Conservation (phyloP, 139 green algal genomes). For the Gonium pectorale region DNA sequence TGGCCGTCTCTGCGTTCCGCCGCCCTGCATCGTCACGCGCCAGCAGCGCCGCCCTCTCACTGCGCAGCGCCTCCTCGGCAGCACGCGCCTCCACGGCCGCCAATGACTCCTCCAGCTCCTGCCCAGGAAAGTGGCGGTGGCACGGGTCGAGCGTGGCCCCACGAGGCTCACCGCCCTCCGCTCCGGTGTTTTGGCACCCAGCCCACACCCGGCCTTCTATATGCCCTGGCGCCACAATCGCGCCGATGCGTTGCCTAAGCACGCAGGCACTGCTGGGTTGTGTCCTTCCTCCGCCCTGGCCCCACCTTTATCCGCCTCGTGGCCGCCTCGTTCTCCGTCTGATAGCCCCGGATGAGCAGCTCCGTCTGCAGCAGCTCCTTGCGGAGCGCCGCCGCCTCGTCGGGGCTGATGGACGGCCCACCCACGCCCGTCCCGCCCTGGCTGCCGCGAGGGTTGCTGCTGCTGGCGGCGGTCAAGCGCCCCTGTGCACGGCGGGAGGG, state of each 20-base stretch:
- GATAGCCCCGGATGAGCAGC: constrained; percentile 67
- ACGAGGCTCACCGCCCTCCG: too few relatives aligned
- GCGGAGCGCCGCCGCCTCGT: constrained; percentile 62
- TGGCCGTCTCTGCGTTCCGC: constrained; percentile 37
- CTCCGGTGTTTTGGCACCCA: too few relatives aligned
- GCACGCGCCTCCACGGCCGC: background rate
- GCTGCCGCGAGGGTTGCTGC: constrained; percentile 15
- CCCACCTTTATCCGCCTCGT: constrained; percentile 64
- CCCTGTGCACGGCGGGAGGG: too few relatives aligned
- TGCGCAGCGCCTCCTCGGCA: constrained; percentile 48
- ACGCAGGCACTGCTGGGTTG: too few relatives aligned
- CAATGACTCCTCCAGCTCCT: constrained; percentile 59
- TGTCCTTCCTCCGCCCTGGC: background rate
- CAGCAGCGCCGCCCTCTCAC: constrained; percentile 34
- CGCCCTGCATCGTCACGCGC: constrained; percentile 23
- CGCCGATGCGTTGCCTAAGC: too few relatives aligned
- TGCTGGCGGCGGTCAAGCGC: constrained; percentile 19
- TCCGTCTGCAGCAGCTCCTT: constrained; percentile 69
- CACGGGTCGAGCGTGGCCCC: too few relatives aligned
- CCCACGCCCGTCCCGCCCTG: background rate
- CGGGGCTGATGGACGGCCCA: constrained; percentile 48
- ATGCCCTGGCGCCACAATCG: too few relatives aligned
- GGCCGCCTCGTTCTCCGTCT: constrained; percentile 72
- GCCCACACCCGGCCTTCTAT: too few relatives aligned
- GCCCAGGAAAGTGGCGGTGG: too few relatives aligned